A percentile compares a stretch with the other conserved stretches of the same genome.
These are phyloP conservation scores for Lasiodiplodia citricola DNA, from an alignment of 2,329 filamentous ascomycete genomes.

Conservation along the genomic window DNA sequence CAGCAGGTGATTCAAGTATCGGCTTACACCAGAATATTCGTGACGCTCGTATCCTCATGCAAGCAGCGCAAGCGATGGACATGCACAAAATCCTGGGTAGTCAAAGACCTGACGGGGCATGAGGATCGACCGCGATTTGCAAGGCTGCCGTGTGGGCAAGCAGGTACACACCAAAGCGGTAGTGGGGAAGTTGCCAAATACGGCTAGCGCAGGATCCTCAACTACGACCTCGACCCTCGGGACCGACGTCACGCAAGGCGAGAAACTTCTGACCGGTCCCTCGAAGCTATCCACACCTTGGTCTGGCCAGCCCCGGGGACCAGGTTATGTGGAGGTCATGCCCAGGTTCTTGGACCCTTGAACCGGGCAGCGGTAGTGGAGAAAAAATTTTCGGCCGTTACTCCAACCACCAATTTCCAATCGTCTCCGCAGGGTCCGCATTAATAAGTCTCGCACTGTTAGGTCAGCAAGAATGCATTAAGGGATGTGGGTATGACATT, in stretches of 20 bases:
- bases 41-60: too few species aligned
- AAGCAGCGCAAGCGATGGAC: too few species aligned
- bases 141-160: neutral
- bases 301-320: neutral
- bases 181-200: neutral
- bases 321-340: neutral
- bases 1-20: too few species aligned
- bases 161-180: neutral
- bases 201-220: neutral
- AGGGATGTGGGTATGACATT: neutral
- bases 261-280: neutral
- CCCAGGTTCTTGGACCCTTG: neutral
- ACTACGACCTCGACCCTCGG: neutral
- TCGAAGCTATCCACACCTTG: neutral
- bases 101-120: too few species aligned
- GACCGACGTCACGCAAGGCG: neutral
- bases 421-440: neutral
- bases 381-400: neutral
- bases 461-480: neutral
- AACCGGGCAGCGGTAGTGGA: neutral
- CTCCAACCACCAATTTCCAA: neutral
- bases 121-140: neutral
- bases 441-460: neutral
- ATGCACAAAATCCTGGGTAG: too few species aligned
- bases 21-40: too few species aligned